Evolutionary conservation across 768 basidiomycete genomes (phyloP).

Genomic region (Lactarius hengduanensis): DNA sequence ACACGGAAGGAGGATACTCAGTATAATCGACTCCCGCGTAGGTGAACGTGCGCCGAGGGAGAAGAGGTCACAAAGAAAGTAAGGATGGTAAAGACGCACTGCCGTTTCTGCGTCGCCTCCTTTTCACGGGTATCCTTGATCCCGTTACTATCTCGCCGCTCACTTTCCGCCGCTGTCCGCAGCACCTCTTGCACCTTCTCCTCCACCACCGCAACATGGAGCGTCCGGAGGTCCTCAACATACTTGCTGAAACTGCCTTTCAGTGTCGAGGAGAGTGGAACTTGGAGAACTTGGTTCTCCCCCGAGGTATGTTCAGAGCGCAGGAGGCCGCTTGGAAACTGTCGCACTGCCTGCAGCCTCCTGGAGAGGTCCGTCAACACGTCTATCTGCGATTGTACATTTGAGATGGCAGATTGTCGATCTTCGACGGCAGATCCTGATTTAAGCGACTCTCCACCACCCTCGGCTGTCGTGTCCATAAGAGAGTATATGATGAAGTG

Average conservation of each 20-base stretch:
- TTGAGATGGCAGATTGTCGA: slow-evolving; percentile 14
- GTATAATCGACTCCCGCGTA: background rate
- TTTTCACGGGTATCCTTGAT: slow-evolving; percentile 47
- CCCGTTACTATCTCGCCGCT: slow-evolving; percentile 49
- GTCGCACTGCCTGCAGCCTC: slow-evolving; percentile 26
- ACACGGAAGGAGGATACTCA: background rate
- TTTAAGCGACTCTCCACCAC: slow-evolving; percentile 1
- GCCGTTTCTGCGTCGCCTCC: slow-evolving; percentile 53
- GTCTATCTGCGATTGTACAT: slow-evolving; percentile 28
- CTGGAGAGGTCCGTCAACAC: slow-evolving; percentile 23
- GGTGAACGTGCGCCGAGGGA: too few relatives aligned
- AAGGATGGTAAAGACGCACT: slow-evolving; percentile 40
- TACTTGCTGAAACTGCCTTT: slow-evolving; percentile 22
- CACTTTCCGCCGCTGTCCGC: slow-evolving; percentile 52
- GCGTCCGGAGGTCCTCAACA: slow-evolving; percentile 47
- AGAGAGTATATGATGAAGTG: background rate
- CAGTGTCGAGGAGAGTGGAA: background rate
- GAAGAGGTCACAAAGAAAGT: background rate
- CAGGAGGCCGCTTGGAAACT: slow-evolving; percentile 21
- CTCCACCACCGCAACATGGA: slow-evolving; percentile 48
- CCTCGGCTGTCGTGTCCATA: slow-evolving; percentile 16
- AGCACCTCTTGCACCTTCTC: slow-evolving; percentile 60
- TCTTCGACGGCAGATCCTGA: slow-evolving; percentile 9
- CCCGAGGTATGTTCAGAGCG: slow-evolving; percentile 16
- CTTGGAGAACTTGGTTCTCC: slow-evolving; percentile 14